Percentiles rank a stretch among this genome's conserved stretches.
phyloP scores from a whole-genome alignment of 495 filamentous ascomycete genomes.

The Trypethelium eluteriae region DNA sequence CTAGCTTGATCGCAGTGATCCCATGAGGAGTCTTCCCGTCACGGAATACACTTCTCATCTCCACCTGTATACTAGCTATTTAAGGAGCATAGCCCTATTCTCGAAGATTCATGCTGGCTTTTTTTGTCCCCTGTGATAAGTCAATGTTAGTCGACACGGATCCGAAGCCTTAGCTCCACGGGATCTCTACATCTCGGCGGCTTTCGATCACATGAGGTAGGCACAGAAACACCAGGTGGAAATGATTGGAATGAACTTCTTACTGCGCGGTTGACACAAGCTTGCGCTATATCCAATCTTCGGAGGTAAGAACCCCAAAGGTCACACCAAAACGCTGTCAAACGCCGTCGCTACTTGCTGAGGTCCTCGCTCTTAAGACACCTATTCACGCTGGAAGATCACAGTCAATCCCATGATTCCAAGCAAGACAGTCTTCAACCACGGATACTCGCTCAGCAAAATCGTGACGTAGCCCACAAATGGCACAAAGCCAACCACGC shows the following conservation, averaged over 20 bases:
- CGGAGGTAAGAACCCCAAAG: too few species aligned
- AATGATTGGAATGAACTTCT: too few species aligned
- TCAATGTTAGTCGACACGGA: neutral
- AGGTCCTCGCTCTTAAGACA: conserved; percentile 16
- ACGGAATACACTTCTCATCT: conserved; percentile 1
- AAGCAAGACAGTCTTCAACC: conserved; percentile 90
- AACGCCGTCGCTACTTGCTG: neutral
- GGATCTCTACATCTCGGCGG: too few species aligned
- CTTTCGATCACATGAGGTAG: too few species aligned
- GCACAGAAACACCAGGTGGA: too few species aligned
- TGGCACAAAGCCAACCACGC: conserved; percentile 87
- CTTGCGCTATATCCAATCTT: too few species aligned
- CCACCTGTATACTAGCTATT: conserved; percentile 8
- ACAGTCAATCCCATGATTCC: conserved; percentile 94
- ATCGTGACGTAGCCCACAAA: conserved; percentile 98
- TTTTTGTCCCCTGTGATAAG: neutral
- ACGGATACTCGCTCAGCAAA: conserved; percentile 89
- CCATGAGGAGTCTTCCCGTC: neutral
- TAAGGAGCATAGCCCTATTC: conserved; percentile 4
- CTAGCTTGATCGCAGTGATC: neutral
- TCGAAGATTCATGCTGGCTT: neutral
- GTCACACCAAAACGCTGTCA: neutral
- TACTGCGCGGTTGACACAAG: too few species aligned
- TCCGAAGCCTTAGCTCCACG: too few species aligned
- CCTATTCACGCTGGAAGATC: conserved; percentile 78